A percentile compares a stretch with the other conserved stretches of the same genome.
phyloP scores from a whole-genome alignment of 257 asterid species.

The Haberlea rhodopensis region DNA sequence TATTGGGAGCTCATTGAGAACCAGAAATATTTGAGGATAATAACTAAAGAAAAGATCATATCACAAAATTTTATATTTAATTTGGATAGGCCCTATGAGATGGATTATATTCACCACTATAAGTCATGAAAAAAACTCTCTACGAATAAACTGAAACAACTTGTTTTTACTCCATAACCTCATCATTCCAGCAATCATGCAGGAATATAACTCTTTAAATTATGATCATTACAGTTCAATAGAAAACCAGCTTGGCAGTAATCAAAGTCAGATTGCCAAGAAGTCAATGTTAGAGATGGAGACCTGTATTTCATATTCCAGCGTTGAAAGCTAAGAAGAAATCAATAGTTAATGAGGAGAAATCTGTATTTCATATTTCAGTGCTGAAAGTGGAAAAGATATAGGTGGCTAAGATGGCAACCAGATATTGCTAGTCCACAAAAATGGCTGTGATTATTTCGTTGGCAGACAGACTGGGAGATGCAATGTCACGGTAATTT shows the following conservation, averaged over 20 bases:
- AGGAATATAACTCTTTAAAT: constrained; percentile 1
- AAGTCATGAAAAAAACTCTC: not conserved
- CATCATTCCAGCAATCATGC: not conserved
- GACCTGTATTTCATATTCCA: constrained; percentile 5
- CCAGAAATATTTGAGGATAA: not conserved
- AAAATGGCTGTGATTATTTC: constrained; percentile 23
- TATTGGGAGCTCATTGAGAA: not conserved
- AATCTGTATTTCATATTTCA: constrained; percentile 8
- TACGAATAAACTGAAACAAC: constrained; percentile 9
- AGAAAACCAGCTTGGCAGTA: constrained; percentile 2
- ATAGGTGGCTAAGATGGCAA: constrained; percentile 8
- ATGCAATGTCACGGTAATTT: constrained; percentile 3
- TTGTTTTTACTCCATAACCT: too few species aligned
- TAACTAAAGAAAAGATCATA: not conserved
- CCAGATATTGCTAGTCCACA: constrained; percentile 23
- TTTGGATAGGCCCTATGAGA: too few species aligned
- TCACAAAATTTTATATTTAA: too few species aligned
- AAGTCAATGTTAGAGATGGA: constrained; percentile 21
- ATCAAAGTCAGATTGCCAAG: not conserved
- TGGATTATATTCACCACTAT: not conserved
- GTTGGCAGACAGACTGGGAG: constrained; percentile 16
- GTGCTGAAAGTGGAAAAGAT: not conserved
- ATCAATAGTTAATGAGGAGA: constrained; percentile 16
- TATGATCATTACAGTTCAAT: not conserved
- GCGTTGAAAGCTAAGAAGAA: constrained; percentile 12